phyloP scores from a whole-genome alignment of 2,329 filamentous ascomycete genomes.

The Fusarium mangiferae region DNA sequence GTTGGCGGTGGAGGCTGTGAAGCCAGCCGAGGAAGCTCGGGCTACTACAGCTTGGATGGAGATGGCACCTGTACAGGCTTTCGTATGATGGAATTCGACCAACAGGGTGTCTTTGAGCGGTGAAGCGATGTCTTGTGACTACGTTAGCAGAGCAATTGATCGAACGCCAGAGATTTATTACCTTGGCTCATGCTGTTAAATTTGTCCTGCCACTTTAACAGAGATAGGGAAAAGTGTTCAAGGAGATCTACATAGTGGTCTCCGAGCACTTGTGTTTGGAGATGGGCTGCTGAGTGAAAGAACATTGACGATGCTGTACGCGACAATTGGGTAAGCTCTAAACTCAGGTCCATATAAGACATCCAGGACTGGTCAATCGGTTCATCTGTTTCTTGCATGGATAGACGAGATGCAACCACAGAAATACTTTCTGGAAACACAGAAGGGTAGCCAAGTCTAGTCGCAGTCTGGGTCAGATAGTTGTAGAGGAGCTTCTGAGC shows the following conservation, averaged over 20 bases:
- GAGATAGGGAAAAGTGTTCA: constrained; percentile 26
- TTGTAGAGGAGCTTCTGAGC: constrained; percentile 34
- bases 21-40: constrained; percentile 17
- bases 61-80: constrained; percentile 33
- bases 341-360: constrained; percentile 30
- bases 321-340: constrained; percentile 31
- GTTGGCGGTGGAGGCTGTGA: neutral
- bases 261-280: constrained; percentile 27
- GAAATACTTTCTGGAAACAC: constrained; percentile 22
- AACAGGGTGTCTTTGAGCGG: constrained; percentile 17
- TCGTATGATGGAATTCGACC: constrained; percentile 36
- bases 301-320: constrained; percentile 36
- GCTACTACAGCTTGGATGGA: constrained; percentile 38
- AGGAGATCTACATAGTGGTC: constrained; percentile 33
- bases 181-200: constrained; percentile 8
- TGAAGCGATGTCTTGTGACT: neutral
- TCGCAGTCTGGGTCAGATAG: constrained; percentile 32
- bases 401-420: neutral
- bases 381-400: neutral
- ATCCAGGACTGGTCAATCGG: neutral
- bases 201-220: constrained; percentile 28
- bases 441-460: constrained; percentile 9
- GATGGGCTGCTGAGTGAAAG: constrained; percentile 31
- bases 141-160: rapidly evolving
- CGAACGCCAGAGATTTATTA: neutral